A percentile compares a stretch with the other conserved stretches of the same genome.
Conservation (phyloP, 106 monocot species). For the Gastrodia elata region DNA sequence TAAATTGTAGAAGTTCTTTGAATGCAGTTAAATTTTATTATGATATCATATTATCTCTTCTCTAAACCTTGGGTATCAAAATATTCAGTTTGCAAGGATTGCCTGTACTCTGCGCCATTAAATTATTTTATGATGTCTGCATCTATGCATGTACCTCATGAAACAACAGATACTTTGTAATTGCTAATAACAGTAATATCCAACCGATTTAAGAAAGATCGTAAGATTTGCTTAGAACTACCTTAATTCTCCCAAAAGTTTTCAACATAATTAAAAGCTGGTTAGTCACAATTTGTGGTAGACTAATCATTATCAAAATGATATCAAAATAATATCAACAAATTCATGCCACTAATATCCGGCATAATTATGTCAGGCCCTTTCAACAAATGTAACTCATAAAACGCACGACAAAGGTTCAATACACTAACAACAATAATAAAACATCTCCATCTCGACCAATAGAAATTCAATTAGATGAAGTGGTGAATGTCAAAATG, state of each 20-base stretch:
- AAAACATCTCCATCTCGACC: neutral
- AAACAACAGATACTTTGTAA: too few relatives aligned
- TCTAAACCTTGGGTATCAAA: neutral
- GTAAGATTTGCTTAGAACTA: neutral
- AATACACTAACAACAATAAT: neutral
- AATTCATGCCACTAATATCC: neutral
- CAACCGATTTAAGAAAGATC: neutral
- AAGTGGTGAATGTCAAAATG: neutral
- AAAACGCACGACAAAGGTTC: neutral
- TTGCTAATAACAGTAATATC: neutral
- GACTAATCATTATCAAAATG: neutral
- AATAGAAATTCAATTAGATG: neutral
- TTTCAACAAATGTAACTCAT: neutral
- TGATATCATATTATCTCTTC: neutral
- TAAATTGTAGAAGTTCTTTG: neutral
- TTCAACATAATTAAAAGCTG: neutral
- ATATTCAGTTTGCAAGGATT: neutral
- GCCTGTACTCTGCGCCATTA: neutral
- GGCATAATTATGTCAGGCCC: neutral
- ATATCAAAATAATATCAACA: neutral
- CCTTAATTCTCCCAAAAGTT: neutral
- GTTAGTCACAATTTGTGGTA: neutral
- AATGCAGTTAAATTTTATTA: neutral
- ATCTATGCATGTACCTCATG: neutral
- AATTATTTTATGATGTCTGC: neutral